Conservation (phyloP, 2,329 filamentous ascomycete species). For the Sporothrix globosa region DNA sequence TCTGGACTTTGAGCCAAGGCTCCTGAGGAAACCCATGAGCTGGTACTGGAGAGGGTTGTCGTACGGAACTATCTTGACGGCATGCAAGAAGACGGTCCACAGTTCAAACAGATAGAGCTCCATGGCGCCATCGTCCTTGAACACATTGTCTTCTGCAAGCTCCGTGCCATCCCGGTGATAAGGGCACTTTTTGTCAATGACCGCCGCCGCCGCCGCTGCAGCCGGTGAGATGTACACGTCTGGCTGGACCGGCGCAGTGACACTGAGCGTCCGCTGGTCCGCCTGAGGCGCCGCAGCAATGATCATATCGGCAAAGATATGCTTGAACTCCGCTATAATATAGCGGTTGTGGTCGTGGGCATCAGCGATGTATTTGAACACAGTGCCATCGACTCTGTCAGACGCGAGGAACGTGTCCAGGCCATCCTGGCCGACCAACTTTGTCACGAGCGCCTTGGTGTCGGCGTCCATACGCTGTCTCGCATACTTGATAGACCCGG, state of each 20-base stretch:
- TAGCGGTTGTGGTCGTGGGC: background rate
- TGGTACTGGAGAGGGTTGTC: slow-evolving; percentile 13
- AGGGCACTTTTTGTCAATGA: slow-evolving; percentile 8
- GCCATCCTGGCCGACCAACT: background rate
- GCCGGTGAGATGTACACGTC: background rate
- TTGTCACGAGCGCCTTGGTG: background rate
- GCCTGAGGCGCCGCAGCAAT: slow-evolving; percentile 9
- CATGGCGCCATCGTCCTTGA: background rate
- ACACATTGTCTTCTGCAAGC: background rate
- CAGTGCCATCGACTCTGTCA: background rate
- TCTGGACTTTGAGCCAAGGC: slow-evolving; percentile 1
- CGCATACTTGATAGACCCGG: background rate
- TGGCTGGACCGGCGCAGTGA: background rate
- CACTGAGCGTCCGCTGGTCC: background rate
- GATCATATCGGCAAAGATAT: slow-evolving; percentile 12
- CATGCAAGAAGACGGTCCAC: background rate
- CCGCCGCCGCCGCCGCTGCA: background rate
- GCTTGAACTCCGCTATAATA: background rate
- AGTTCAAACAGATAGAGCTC: background rate
- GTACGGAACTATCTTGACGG: background rate
- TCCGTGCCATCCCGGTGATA: background rate
- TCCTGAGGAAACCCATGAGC: background rate
- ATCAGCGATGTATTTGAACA: background rate
- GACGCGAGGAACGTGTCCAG: slow-evolving; percentile 9
- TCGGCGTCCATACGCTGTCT: slow-evolving; percentile 1